Evolutionary conservation across 805 yeast genomes (phyloP).

Genomic region (Maudiozyma bulderi): DNA sequence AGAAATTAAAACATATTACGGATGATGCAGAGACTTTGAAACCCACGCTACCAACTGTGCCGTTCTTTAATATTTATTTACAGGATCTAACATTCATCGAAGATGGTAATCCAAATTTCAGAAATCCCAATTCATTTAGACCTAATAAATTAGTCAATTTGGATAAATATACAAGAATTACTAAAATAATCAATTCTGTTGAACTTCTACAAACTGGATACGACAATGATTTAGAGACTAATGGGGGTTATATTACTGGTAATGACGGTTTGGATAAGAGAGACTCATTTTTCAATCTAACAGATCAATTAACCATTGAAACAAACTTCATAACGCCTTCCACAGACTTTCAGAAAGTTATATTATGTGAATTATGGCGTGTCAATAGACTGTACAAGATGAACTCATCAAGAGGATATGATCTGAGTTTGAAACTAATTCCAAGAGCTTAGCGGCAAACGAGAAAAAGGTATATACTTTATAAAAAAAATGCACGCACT

Average conservation of each 20-base stretch:
- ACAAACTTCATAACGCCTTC: constrained; percentile 27
- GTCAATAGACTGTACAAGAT: constrained; percentile 49
- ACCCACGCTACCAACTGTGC: constrained; percentile 52
- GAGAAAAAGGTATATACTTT: no score
- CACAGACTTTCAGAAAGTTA: constrained; percentile 37
- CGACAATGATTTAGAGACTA: constrained; percentile 7
- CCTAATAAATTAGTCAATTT: constrained; percentile 50
- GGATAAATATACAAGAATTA: constrained; percentile 61
- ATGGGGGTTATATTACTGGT: constrained; percentile 1
- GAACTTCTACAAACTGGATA: constrained; percentile 62
- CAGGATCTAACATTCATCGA: constrained; percentile 75
- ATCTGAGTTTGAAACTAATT: constrained; percentile 47
- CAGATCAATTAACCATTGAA: constrained; percentile 20
- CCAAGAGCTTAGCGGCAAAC: constrained; percentile 8
- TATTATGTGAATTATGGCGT: constrained; percentile 61
- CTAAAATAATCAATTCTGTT: constrained; percentile 55
- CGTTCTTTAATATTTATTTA: constrained; percentile 62
- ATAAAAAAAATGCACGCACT: background rate
- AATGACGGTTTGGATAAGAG: constrained; percentile 12
- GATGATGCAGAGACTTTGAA: constrained; percentile 27
- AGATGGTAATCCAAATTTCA: constrained; percentile 67
- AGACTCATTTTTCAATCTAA: constrained; percentile 21
- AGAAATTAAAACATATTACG: constrained; percentile 48
- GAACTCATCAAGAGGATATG: constrained; percentile 65
- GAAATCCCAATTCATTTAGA: constrained; percentile 46